Conservation (phyloP, 768 basidiomycete species). For the Guyanaporus albipodus region DNA sequence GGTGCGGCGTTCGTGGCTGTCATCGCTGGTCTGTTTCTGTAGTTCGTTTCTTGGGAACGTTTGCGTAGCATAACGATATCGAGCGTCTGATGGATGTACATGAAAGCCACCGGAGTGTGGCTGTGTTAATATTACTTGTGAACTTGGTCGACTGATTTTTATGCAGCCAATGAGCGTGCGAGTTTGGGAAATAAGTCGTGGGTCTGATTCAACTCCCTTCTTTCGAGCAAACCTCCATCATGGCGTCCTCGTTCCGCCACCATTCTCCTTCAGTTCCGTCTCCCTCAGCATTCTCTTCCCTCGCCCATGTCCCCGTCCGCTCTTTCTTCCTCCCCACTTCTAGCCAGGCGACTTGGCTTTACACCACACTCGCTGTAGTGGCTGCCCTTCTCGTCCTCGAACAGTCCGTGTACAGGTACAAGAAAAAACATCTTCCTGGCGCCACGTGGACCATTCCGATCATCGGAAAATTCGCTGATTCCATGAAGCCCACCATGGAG, state of each 20-base stretch:
- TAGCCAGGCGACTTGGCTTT: constrained; percentile 46
- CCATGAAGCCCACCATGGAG: constrained; percentile 86
- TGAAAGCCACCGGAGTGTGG: too few species aligned
- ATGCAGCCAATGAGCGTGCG: constrained; percentile 19
- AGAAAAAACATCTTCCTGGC: constrained; percentile 87
- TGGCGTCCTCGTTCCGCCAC: constrained; percentile 33
- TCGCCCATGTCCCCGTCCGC: constrained; percentile 45
- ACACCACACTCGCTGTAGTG: constrained; percentile 66
- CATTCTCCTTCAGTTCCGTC: constrained; percentile 32
- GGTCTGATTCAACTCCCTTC: neutral
- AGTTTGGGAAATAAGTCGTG: constrained; percentile 5
- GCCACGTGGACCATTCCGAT: constrained; percentile 92
- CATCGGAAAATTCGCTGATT: constrained; percentile 95
- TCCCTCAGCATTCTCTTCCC: constrained; percentile 41
- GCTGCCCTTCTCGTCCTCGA: constrained; percentile 78
- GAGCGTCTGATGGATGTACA: too few species aligned
- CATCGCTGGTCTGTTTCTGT: constrained; percentile 10
- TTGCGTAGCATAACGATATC: too few species aligned
- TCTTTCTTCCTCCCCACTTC: constrained; percentile 38
- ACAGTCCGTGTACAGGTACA: constrained; percentile 82
- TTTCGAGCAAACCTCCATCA: constrained; percentile 10
- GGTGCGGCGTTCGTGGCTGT: constrained; percentile 4
- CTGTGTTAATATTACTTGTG: constrained; percentile 12
- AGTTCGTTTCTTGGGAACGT: too few species aligned
- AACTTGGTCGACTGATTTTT: constrained; percentile 24